Conservation (phyloP, 139 green algal genomes). For the Astrephomene gubernaculifera region DNA sequence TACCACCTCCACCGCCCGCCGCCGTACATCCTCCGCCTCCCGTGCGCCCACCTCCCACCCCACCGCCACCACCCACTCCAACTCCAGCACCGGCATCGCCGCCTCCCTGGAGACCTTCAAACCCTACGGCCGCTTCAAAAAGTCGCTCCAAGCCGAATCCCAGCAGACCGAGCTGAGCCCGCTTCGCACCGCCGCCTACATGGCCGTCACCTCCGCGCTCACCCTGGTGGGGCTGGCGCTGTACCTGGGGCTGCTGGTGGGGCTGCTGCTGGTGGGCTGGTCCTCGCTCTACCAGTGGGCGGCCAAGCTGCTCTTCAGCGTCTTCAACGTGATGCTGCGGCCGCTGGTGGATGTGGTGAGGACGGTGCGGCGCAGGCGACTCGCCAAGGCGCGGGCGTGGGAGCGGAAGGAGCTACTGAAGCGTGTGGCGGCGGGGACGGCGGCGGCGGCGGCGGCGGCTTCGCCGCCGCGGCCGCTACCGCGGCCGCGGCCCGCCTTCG, state of each 20-base stretch:
- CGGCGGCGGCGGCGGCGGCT: background rate
- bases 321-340: constrained; percentile 9
- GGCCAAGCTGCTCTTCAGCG: constrained; percentile 19
- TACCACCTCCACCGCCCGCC: too few relatives aligned
- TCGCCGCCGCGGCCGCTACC: background rate
- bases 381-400: background rate
- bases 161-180: background rate
- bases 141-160: constrained; percentile 11
- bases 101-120: background rate
- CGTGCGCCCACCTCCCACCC: too few relatives aligned
- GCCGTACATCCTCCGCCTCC: too few relatives aligned
- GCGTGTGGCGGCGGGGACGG: background rate
- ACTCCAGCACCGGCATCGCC: background rate
- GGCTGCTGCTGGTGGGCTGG: constrained; percentile 22
- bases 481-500: background rate
- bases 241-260: background rate
- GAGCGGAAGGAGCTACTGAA: background rate
- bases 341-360: background rate
- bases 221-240: background rate
- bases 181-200: background rate
- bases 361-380: background rate
- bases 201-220: background rate
- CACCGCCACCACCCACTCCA: too few relatives aligned
- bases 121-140: constrained; percentile 22
- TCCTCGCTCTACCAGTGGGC: constrained; percentile 14